Evolutionary conservation across 352 stramenopile species (phyloP), one percentile per base, ranked within the genome.

Genomic region (Elongisporangium senticosum): DNA sequence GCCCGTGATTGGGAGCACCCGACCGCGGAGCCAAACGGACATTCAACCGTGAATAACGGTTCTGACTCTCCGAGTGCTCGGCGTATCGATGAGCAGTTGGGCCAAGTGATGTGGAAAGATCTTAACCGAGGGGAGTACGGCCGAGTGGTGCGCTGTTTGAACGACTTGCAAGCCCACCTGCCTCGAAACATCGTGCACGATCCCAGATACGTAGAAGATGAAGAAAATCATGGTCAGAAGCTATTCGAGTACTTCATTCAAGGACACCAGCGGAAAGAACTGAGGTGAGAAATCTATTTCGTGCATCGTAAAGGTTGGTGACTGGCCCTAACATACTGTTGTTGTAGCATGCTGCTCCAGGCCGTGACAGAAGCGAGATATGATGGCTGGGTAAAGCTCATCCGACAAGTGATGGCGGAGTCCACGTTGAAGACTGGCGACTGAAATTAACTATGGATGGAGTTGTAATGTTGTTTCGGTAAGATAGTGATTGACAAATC

Each of bases 1-100:
- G 81, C 83, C 7, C 78, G 86, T n/a, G 82, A 88, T 49, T 95
- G 86, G 86, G 75, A 88, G 26, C 67, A 83, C 19, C 62, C 66
- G 1, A 47, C 61, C 14, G 51, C 59, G 1, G 49, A 63, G 15
- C 10, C 11, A 43, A 43, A 43, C 11, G 33, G 33, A 10, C 33
- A 43, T 17, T 43, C 13, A 17, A 15, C 0, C 11, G 7, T 43
- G 33, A 43, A 10, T 17, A 43, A 43, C 33, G 33, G 33, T 17
- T 43, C 33, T 43, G 33, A 43, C 11, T 43, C 33, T 43, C 33
- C 33, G 7, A 43, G 33, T 17, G 33, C 33, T 43, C 33, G 33
- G 11, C 13, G 33, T 49, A 89, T 93, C 39, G 83, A 95, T 43
- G 75, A 87, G 53, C 74, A 87, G 51, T 55, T 93, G 13, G 68